Percentiles rank a stretch among this genome's conserved stretches.
Conservation (phyloP, 78 protist species). For the Carpediemonas membranifera region DNA sequence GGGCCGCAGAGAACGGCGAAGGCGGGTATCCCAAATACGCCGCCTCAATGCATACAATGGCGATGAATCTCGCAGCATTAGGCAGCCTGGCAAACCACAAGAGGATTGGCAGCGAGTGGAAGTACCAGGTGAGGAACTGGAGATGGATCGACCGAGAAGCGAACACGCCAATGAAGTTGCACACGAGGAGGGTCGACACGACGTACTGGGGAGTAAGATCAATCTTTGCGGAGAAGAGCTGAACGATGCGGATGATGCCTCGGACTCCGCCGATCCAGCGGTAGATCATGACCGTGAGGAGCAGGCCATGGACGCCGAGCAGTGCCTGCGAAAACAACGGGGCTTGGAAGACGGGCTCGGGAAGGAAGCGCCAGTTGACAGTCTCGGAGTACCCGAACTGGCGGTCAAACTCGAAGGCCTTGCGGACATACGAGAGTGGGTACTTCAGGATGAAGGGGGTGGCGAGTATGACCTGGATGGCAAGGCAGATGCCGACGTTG, state of each 20-base stretch:
- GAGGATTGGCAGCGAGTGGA: conserved; percentile 63
- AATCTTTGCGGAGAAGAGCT: background rate
- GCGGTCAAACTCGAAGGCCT: conserved; percentile 60
- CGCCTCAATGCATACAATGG: no score
- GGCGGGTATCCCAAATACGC: no score
- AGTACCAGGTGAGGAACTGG: conserved; percentile 84
- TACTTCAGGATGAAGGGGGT: conserved; percentile 54
- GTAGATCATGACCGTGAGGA: conserved; percentile 17
- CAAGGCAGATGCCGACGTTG: background rate
- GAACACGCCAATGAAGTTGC: conserved; percentile 67
- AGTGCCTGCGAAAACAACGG: conserved; percentile 31
- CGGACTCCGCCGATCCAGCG: no score
- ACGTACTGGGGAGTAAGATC: background rate
- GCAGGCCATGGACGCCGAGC: conserved; percentile 29
- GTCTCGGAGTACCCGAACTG: conserved; percentile 64
- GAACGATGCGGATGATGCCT: no score
- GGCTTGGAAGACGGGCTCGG: conserved; percentile 35
- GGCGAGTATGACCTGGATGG: conserved; percentile 41
- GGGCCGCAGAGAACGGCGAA: no score
- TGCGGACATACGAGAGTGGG: conserved; percentile 33
- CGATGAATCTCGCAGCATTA: no score
- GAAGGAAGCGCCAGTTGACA: conserved; percentile 67
- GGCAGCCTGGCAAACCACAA: no score
- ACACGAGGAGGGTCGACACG: conserved; percentile 40
- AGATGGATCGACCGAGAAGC: conserved; percentile 75